Evolutionary conservation across 139 green algal genomes (phyloP).

Genomic region (Chlorella sp.): DNA sequence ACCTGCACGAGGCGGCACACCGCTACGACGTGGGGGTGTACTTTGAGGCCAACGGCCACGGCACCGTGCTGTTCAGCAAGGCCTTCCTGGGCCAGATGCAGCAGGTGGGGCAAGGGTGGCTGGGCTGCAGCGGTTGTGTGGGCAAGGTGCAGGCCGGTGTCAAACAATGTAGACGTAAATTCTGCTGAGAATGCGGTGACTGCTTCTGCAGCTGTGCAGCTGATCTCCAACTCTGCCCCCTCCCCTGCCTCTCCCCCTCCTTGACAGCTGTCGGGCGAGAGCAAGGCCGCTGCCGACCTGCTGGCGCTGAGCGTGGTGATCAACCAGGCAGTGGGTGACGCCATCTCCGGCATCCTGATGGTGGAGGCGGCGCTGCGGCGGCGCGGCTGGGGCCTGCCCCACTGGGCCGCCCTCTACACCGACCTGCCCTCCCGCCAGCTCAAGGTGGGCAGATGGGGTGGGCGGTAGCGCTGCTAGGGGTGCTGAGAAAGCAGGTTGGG

Average conservation of each 20-base stretch:
- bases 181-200: too few relatives aligned
- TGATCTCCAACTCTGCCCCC: background rate
- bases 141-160: too few relatives aligned
- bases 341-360: conserved; percentile 88
- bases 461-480: too few relatives aligned
- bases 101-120: conserved; percentile 43
- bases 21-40: conserved; percentile 96
- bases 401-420: conserved; percentile 89
- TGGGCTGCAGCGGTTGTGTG: background rate
- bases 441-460: conserved; percentile 78
- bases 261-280: conserved; percentile 34
- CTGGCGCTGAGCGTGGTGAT: conserved; percentile 76
- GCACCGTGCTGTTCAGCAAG: conserved; percentile 90
- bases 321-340: conserved; percentile 96
- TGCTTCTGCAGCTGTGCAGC: too few relatives aligned
- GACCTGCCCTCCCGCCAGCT: conserved; percentile 90
- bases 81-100: conserved; percentile 62
- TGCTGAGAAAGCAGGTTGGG: background rate
- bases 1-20: conserved; percentile 85
- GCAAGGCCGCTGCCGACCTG: conserved; percentile 53
- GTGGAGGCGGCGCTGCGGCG: conserved; percentile 87
- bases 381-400: conserved; percentile 61
- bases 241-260: background rate
- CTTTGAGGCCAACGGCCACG: conserved; percentile 99
- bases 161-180: too few relatives aligned